Conservation (phyloP, 495 filamentous ascomycete species). For the Oleoguttula mirabilis region DNA sequence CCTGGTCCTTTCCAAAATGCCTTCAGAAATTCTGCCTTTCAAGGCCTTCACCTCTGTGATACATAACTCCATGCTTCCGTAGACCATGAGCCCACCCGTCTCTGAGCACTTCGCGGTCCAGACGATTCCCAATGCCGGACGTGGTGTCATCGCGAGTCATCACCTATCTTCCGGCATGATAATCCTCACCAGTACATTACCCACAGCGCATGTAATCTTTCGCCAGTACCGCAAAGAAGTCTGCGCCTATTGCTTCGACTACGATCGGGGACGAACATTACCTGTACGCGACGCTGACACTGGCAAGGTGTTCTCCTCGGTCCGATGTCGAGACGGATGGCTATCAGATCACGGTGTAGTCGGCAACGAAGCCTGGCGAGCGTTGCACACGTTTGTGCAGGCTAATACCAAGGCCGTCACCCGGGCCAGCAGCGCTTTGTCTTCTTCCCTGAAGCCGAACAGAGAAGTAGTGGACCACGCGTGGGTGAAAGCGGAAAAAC, state of each 20-base stretch:
- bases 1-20: no score
- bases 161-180: slow-evolving; percentile 18
- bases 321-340: slow-evolving; percentile 21
- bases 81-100: slow-evolving; percentile 8
- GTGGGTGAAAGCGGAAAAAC: neutral
- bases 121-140: slow-evolving; percentile 22
- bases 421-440: neutral
- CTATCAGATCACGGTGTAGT: slow-evolving; percentile 13
- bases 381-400: slow-evolving; percentile 5
- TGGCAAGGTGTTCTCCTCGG: slow-evolving; percentile 27
- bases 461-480: no score
- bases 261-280: slow-evolving; percentile 25
- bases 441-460: neutral
- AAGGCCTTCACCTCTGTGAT: no score
- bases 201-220: slow-evolving; percentile 23
- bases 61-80: no score
- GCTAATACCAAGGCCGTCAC: neutral
- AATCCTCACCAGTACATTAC: slow-evolving; percentile 13
- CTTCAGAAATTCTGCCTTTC: no score
- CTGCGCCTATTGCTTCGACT: slow-evolving; percentile 29
- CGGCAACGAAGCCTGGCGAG: slow-evolving; percentile 21
- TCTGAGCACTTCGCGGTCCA: slow-evolving; percentile 23
- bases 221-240: slow-evolving; percentile 31
- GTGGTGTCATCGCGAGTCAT: slow-evolving; percentile 25
- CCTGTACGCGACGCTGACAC: slow-evolving; percentile 15